These are phyloP conservation scores for Phialophora chinensis DNA, from an alignment of 2,329 filamentous ascomycete genomes.

Conservation along the genomic window DNA sequence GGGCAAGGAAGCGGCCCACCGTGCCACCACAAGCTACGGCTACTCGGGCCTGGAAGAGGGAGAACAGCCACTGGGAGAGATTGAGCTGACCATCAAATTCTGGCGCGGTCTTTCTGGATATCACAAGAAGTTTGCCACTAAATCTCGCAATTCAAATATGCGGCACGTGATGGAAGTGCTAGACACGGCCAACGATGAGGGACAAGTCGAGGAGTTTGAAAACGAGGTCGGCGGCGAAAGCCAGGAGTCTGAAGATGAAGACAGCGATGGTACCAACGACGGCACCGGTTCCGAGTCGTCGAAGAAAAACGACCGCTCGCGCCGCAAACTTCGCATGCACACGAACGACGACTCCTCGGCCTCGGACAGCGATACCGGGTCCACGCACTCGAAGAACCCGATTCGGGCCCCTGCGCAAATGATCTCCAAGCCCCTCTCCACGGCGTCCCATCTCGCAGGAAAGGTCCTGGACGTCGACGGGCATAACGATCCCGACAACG, in stretches of 20 bases:
- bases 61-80: slow-evolving; percentile 63
- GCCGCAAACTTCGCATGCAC: slow-evolving; percentile 31
- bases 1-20: slow-evolving; percentile 55
- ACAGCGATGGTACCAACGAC: slow-evolving; percentile 17
- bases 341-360: slow-evolving; percentile 32
- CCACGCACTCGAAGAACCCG: slow-evolving; percentile 11
- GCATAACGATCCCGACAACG: slow-evolving; percentile 39
- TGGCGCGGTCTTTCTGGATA: slow-evolving; percentile 67
- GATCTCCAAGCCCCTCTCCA: slow-evolving; percentile 25
- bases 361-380: slow-evolving; percentile 28
- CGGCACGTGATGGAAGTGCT: slow-evolving; percentile 68
- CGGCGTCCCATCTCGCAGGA: slow-evolving; percentile 13
- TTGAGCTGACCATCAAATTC: slow-evolving; percentile 64
- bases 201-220: slow-evolving; percentile 58
- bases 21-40: slow-evolving; percentile 42
- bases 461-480: slow-evolving; percentile 31
- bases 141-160: slow-evolving; percentile 60
- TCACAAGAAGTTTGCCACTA: slow-evolving; percentile 61
- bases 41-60: slow-evolving; percentile 58
- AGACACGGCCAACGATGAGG: slow-evolving; percentile 65
- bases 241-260: slow-evolving; percentile 19
- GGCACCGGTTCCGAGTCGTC: not conserved
- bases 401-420: slow-evolving; percentile 24
- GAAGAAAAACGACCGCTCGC: slow-evolving; percentile 1
- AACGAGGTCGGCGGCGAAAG: slow-evolving; percentile 26